phyloP scores from a whole-genome alignment of 371 early-diverging fungal genomes.

The Chytridiales sp. region DNA sequence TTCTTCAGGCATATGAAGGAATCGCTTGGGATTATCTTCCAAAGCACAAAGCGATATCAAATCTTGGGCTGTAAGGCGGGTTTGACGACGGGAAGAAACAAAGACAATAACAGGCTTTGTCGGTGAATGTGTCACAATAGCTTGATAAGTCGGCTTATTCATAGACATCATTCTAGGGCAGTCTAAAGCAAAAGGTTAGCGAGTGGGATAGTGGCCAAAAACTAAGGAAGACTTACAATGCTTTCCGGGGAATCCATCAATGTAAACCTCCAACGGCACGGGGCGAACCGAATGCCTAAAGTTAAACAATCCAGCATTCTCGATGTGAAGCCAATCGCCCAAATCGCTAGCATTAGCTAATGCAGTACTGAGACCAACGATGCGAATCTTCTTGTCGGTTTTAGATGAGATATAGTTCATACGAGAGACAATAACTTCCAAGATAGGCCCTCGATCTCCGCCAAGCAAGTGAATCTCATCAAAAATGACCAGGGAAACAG shows the following conservation, averaged over 20 bases:
- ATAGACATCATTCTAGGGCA: slow-evolving; percentile 94
- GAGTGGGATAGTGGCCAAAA: neutral
- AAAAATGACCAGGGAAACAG: slow-evolving; percentile 88
- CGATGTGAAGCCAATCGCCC: slow-evolving; percentile 93
- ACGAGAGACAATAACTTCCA: slow-evolving; percentile 97
- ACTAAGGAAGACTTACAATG: slow-evolving; percentile 65
- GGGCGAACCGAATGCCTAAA: slow-evolving; percentile 94
- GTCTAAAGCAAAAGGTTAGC: slow-evolving; percentile 20
- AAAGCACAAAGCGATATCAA: slow-evolving; percentile 87
- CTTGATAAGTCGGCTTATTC: slow-evolving; percentile 94
- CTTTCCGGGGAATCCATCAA: slow-evolving; percentile 94
- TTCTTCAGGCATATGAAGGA: slow-evolving; percentile 80
- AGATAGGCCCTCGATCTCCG: slow-evolving; percentile 93
- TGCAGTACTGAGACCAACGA: slow-evolving; percentile 98
- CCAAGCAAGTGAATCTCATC: slow-evolving; percentile 99
- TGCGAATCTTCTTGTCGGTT: slow-evolving; percentile 70
- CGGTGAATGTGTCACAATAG: slow-evolving; percentile 91
- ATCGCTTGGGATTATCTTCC: slow-evolving; percentile 89
- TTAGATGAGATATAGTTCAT: slow-evolving; percentile 91
- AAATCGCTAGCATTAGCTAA: slow-evolving; percentile 97
- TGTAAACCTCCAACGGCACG: slow-evolving; percentile 92
- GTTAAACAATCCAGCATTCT: slow-evolving; percentile 80
- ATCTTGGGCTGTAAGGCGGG: slow-evolving; percentile 90
- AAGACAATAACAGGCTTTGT: slow-evolving; percentile 93
- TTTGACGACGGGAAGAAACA: slow-evolving; percentile 95